Base-by-base conservation (phyloP, 768 basidiomycete species). In the Daedaleopsis nitida region DNA sequence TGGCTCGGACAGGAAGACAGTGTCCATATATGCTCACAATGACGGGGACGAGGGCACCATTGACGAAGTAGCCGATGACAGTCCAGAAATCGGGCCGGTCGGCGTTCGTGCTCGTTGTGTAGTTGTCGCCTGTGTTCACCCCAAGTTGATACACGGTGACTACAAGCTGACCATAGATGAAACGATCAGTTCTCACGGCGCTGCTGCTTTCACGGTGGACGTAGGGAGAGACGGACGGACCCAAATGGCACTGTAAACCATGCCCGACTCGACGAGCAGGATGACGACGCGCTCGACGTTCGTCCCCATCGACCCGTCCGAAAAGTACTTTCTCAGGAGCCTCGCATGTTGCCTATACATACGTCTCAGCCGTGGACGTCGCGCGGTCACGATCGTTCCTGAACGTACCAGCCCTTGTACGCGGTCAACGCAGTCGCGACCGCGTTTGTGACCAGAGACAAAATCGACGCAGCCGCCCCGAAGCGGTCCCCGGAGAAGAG, bases 351-450 rank as follows among this genome's bases (percentile, higher is more conserved):
- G 23, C 54, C 54, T 55, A 21, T 3, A 48, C n/a, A 21, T n/a
- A 32, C 19, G 19, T 10, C n/a, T 27, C 11, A 27, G 47, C 19
- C n/a, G 11, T 16, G 24, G 13, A 17, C 19, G 3, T 2, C n/a
- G 47, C 47, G 47, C 24, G 13, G 24, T 19, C 27, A 7, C 27
- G 27, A 32, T 32, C 27, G 37, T 8, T 21, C 0, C n/a, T 1
- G n/a, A 13, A 37, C 38, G 37, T 43, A 54, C 54, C 39, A 55
- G 5, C 21, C 43, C 24, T 45, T 55, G 54, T 55, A 55, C 24
- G 38, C 54, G 12, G 39, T 47, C 24, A 55, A 16, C 1, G 14
- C 14, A 24, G 54, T 55, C 12, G 54, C 54, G 54, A 38, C 24
- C 0, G 19, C 14, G 43, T 55, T 55, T 17, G 54, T 55, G 9